Evolutionary conservation across 495 filamentous ascomycete genomes (phyloP).

Genomic region (Cetradonia linearis): DNA sequence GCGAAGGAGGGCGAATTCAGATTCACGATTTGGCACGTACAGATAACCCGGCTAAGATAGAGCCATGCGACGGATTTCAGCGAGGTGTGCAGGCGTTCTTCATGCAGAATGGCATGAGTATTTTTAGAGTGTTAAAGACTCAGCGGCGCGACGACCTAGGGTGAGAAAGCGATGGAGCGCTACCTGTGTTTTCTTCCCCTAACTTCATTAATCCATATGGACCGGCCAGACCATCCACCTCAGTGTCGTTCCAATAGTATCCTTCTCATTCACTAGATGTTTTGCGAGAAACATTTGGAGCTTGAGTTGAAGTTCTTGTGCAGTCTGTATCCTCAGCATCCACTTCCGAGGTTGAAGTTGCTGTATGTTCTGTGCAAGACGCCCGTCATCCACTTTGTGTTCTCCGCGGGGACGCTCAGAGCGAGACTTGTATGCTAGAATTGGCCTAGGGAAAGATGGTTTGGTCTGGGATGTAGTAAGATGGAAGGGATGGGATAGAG

Average conservation of each 20-base stretch:
- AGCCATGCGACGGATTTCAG: conserved; percentile 16
- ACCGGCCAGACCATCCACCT: background rate
- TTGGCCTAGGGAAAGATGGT: too few relatives aligned
- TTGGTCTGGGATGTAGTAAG: too few relatives aligned
- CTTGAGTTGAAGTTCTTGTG: background rate
- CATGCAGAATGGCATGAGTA: background rate
- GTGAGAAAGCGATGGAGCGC: conserved; percentile 4
- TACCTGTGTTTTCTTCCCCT: background rate
- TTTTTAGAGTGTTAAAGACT: background rate
- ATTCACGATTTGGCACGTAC: conserved; percentile 5
- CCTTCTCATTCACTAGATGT: background rate
- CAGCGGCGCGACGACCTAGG: background rate
- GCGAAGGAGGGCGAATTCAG: background rate
- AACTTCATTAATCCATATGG: background rate
- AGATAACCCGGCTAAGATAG: conserved; percentile 13
- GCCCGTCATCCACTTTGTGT: too few relatives aligned
- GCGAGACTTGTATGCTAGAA: too few relatives aligned
- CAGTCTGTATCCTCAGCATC: background rate
- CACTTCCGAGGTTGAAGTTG: too few relatives aligned
- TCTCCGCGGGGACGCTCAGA: too few relatives aligned
- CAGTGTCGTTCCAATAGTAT: background rate
- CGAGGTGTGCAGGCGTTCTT: background rate
- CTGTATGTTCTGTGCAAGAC: too few relatives aligned
- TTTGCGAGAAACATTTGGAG: background rate
- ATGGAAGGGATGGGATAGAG: too few relatives aligned